A percentile compares a stretch with the other conserved stretches of the same genome.
Evolutionary conservation across 2,329 filamentous ascomycete genomes (phyloP).

Genomic region (Bertia moriformis): DNA sequence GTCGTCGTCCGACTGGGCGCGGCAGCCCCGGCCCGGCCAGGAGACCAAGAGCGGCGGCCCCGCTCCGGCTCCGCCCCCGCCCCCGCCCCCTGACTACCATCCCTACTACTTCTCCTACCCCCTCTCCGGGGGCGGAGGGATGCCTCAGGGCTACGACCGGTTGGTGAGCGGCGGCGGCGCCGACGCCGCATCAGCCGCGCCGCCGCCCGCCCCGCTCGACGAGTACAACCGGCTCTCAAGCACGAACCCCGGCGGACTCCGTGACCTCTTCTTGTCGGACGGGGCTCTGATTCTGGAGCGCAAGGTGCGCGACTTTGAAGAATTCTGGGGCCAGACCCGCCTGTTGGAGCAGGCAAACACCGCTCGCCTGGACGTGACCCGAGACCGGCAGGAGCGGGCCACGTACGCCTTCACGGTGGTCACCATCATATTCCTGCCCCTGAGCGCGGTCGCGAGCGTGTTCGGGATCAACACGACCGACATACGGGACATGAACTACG

Average conservation of each 20-base stretch:
- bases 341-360: constrained; percentile 14
- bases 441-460: constrained; percentile 28
- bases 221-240: constrained; percentile 16
- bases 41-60: background rate
- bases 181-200: constrained; percentile 2
- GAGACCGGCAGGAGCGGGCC: constrained; percentile 28
- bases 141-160: background rate
- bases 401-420: constrained; percentile 34
- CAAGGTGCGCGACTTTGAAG: constrained; percentile 13
- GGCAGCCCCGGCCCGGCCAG: background rate
- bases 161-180: background rate
- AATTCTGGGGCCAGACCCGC: constrained; percentile 10
- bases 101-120: background rate
- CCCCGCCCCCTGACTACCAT: background rate
- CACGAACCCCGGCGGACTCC: constrained; percentile 19
- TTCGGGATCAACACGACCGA: constrained; percentile 12
- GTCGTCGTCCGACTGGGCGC: constrained; percentile 6
- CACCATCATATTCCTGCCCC: constrained; percentile 30
- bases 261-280: constrained; percentile 22
- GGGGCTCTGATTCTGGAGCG: constrained; percentile 20
- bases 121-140: too few species aligned
- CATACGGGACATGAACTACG: constrained; percentile 6
- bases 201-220: constrained; percentile 10
- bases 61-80: too few species aligned
- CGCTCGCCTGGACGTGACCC: constrained; percentile 22